Evolutionary conservation across 1,284 basidiomycete genomes (phyloP), one percentile per base, ranked within the genome.

Genomic region (Trametes pubescens): DNA sequence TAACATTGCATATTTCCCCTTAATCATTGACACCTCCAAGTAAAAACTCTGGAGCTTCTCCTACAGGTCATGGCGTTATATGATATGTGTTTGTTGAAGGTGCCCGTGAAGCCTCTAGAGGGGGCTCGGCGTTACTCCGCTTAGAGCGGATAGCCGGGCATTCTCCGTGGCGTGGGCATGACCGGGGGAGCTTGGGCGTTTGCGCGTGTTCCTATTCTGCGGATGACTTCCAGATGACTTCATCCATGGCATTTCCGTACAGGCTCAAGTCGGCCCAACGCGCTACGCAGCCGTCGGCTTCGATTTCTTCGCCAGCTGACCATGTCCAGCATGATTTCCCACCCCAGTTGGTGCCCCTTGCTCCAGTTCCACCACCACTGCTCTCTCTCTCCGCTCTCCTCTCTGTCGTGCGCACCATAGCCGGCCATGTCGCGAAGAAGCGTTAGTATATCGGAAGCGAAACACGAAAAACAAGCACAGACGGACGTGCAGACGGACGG

Each of bases 221-320:
- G 59, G 43, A 18, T 54, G 59, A 60, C 59, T 60, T 60, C 59
- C 26, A 51, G 43, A 18, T 54, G 59, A 60, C 59, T 60, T 60
- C 59, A 60, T 54, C 59, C 51, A 52, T 59, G 58, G 58, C 32
- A 37, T 37, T 59, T 59, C 58, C 43, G 58, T 59, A 53, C 44
- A 58, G 22, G 48, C 57, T 47, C 21, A 24, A 10, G n/a, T n/a
- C n/a, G n/a, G n/a, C n/a, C n/a, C 13, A 9, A 18, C 11, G 16
- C 58, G 43, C 51, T 16, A 18, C 51, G 21, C 22, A 22, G 40
- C 32, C 51, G 51, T 34, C 51, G 22, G 40, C 51, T 26, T 38
- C 22, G 18, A 16, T 26, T 37, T 40, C 34, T 8, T 37, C 43
- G n/a, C 14, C 10, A 43, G 48, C 46, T 32, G 35, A 32, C 44